These are phyloP conservation scores for Gloeopeniophorella convolvens DNA, from an alignment of 768 basidiomycete genomes.

Conservation along the genomic window DNA sequence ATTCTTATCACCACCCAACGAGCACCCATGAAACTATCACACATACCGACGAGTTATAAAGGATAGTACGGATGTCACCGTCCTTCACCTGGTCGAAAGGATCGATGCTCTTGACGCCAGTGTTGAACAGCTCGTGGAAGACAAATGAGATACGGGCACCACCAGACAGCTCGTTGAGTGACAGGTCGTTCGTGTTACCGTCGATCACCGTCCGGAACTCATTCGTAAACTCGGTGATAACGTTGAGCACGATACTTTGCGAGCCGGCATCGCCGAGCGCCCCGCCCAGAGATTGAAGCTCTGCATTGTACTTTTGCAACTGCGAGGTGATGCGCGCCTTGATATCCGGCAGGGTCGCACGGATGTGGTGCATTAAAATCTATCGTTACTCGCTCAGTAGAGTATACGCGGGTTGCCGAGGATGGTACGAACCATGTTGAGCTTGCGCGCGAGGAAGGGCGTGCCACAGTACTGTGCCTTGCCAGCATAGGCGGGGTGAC, in stretches of 20 bases:
- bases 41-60: slow-evolving; percentile 96
- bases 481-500: slow-evolving; percentile 84
- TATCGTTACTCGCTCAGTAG: slow-evolving; percentile 27
- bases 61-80: slow-evolving; percentile 89
- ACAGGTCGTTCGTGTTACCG: slow-evolving; percentile 93
- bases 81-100: slow-evolving; percentile 99
- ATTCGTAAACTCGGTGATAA: slow-evolving; percentile 96
- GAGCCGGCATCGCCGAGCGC: slow-evolving; percentile 78
- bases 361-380: slow-evolving; percentile 99
- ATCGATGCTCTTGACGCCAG: slow-evolving; percentile 91
- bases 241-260: slow-evolving; percentile 88
- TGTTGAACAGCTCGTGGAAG: slow-evolving; percentile 97
- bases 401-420: neutral
- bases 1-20: neutral
- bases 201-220: slow-evolving; percentile 98
- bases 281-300: slow-evolving; percentile 81
- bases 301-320: slow-evolving; percentile 79
- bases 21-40: neutral
- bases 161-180: slow-evolving; percentile 94
- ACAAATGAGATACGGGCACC: slow-evolving; percentile 99
- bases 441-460: slow-evolving; percentile 89
- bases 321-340: slow-evolving; percentile 92
- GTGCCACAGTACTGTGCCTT: slow-evolving; percentile 97
- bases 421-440: slow-evolving; percentile 69
- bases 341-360: slow-evolving; percentile 96